Evolutionary conservation across 176 grass and related monocot genomes (phyloP).

Genomic region (Oryza coarctata): DNA sequence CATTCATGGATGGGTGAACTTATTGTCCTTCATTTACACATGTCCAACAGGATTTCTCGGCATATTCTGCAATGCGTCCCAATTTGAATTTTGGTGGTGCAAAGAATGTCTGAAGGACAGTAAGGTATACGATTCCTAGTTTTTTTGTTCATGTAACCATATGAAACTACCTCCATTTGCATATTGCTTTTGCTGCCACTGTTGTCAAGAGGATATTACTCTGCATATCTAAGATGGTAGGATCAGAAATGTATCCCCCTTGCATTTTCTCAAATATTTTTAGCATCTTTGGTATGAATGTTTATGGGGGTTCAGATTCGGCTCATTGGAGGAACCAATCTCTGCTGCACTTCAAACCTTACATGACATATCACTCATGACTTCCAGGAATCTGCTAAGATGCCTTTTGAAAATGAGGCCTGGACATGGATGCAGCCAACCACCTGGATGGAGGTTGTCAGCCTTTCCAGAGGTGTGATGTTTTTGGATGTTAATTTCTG

Average conservation of each 20-base stretch:
- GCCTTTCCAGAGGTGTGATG: background rate
- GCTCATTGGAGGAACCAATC: background rate
- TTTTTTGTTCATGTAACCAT: background rate
- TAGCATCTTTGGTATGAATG: background rate
- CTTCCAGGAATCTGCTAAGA: slow-evolving; percentile 20
- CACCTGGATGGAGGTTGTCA: slow-evolving; percentile 7
- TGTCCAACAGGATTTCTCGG: slow-evolving; percentile 63
- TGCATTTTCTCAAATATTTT: slow-evolving; percentile 23
- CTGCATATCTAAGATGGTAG: slow-evolving; percentile 7
- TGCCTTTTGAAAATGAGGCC: background rate
- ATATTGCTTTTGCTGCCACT: slow-evolving; percentile 11
- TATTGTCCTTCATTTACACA: slow-evolving; percentile 16
- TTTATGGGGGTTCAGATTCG: background rate
- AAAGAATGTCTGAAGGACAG: slow-evolving; percentile 57
- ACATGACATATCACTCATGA: slow-evolving; percentile 2
- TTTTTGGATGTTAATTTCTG: slow-evolving; percentile 25
- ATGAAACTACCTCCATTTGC: background rate
- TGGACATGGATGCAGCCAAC: background rate
- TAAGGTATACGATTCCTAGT: slow-evolving; percentile 13
- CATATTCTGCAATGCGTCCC: slow-evolving; percentile 50
- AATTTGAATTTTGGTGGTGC: slow-evolving; percentile 62
- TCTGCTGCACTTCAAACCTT: background rate
- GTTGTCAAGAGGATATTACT: background rate
- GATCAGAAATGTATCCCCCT: slow-evolving; percentile 11
- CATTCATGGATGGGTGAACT: slow-evolving; percentile 1